phyloP scores from a whole-genome alignment of 1,139 yeast species.

The Scheffersomyces titani region DNA sequence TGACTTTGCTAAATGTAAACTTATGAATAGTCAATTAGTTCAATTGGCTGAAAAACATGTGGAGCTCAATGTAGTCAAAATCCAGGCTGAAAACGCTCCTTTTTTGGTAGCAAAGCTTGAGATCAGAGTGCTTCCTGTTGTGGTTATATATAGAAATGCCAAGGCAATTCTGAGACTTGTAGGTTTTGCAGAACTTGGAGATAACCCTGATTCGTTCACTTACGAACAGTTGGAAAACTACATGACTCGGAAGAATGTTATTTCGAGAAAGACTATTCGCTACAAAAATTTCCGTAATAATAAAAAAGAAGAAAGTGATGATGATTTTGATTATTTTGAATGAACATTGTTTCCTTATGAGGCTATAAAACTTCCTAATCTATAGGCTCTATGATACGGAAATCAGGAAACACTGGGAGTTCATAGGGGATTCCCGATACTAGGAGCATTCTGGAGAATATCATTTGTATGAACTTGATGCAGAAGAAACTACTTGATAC shows the following conservation, averaged over 20 bases:
- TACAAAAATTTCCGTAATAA: conserved; percentile 17
- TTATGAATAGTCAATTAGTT: conserved; percentile 55
- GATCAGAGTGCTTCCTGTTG: conserved; percentile 71
- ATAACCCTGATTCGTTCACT: conserved; percentile 29
- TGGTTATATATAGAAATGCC: conserved; percentile 62
- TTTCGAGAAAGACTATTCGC: conserved; percentile 36
- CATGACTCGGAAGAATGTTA: conserved; percentile 30
- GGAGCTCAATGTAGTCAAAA: conserved; percentile 52
- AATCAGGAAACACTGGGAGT: neutral
- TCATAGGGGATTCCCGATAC: neutral
- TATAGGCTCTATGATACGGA: neutral
- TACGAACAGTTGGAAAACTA: conserved; percentile 49
- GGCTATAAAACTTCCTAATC: neutral
- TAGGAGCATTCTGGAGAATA: neutral
- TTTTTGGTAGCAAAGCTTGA: conserved; percentile 64
- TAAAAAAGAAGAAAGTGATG: conserved; percentile 15
- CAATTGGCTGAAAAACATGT: conserved; percentile 57
- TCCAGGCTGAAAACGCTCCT: conserved; percentile 69
- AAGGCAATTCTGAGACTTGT: conserved; percentile 58
- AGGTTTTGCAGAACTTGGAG: conserved; percentile 66
- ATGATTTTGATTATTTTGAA: conserved; percentile 10
- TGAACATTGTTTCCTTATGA: neutral
- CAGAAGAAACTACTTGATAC: neutral
- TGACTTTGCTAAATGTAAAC: conserved; percentile 57
- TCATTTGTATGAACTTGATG: neutral